Evolutionary conservation across 2,329 filamentous ascomycete species (phyloP).

Genomic region (Fusarium irregulare): DNA sequence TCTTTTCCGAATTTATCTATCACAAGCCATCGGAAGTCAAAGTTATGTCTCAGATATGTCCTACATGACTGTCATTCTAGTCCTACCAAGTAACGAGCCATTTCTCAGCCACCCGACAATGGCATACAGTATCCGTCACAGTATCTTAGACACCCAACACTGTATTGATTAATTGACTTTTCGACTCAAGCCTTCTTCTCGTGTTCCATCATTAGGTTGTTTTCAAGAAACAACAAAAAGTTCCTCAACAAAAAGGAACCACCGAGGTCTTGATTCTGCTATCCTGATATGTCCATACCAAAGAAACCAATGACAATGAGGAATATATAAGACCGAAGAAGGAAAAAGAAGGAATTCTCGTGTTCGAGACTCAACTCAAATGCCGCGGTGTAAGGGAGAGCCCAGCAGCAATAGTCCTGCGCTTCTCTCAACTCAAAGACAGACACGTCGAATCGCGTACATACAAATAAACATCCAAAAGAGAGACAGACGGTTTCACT

Average conservation of each 20-base stretch:
- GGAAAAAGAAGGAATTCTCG: background rate
- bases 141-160: background rate
- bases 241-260: constrained; percentile 24
- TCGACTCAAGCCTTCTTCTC: background rate
- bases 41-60: background rate
- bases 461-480: constrained; percentile 6
- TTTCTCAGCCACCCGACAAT: constrained; percentile 9
- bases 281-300: background rate
- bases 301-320: constrained; percentile 12
- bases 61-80: background rate
- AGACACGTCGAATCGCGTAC: constrained; percentile 15
- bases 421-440: background rate
- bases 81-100: background rate
- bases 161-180: constrained; percentile 4
- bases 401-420: background rate
- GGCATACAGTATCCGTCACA: constrained; percentile 10
- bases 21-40: background rate
- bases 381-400: constrained; percentile 4
- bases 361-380: background rate
- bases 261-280: constrained; percentile 23
- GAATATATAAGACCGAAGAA: constrained; percentile 28
- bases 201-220: background rate
- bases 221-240: background rate
- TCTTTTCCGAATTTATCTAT: background rate
- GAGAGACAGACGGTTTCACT: constrained; percentile 13